A percentile compares a stretch with the other conserved stretches of the same genome.
These are phyloP conservation scores for Nelumbo lutea DNA, from an alignment of 164 flowering plant genomes.

Conservation along the genomic window DNA sequence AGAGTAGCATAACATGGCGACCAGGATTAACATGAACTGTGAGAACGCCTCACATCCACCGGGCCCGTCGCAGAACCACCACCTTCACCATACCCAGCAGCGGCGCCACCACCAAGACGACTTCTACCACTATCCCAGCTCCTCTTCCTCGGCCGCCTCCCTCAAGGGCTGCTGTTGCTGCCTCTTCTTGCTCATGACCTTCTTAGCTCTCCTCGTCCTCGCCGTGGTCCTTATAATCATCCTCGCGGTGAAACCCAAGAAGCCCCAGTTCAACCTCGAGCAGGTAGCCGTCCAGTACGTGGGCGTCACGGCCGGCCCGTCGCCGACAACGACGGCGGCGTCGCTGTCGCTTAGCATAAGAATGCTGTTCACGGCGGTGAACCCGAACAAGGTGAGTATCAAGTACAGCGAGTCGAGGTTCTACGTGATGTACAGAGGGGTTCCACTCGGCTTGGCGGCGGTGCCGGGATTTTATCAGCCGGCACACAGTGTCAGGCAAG, in stretches of 20 bases:
- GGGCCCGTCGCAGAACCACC: conserved; percentile 1
- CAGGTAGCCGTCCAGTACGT: conserved; percentile 85
- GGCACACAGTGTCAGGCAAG: conserved; percentile 61
- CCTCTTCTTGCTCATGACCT: conserved; percentile 80
- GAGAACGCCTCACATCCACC: conserved; percentile 9
- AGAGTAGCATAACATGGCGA: too few species aligned
- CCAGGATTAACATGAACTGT: conserved; percentile 12
- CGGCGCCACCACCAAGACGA: conserved; percentile 5
- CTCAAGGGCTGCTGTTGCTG: conserved; percentile 95
- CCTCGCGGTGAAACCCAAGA: conserved; percentile 86
- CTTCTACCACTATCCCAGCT: conserved; percentile 20
- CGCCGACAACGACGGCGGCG: conserved; percentile 33
- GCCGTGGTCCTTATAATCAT: conserved; percentile 66
- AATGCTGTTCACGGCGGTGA: conserved; percentile 72
- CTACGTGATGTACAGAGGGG: conserved; percentile 85
- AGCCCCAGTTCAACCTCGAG: conserved; percentile 87
- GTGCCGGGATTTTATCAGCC: conserved; percentile 84
- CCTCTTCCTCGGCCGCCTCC: conserved; percentile 58
- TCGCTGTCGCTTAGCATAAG: conserved; percentile 57
- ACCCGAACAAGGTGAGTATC: conserved; percentile 92
- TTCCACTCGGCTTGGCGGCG: conserved; percentile 70
- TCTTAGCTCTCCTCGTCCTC: conserved; percentile 61
- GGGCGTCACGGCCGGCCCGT: conserved; percentile 43
- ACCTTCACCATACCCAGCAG: conserved; percentile 12
- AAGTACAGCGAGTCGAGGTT: conserved; percentile 80